phyloP scores from a whole-genome alignment of 2,329 filamentous ascomycete genomes.

The Hymenotorrendiella dingleyae region DNA sequence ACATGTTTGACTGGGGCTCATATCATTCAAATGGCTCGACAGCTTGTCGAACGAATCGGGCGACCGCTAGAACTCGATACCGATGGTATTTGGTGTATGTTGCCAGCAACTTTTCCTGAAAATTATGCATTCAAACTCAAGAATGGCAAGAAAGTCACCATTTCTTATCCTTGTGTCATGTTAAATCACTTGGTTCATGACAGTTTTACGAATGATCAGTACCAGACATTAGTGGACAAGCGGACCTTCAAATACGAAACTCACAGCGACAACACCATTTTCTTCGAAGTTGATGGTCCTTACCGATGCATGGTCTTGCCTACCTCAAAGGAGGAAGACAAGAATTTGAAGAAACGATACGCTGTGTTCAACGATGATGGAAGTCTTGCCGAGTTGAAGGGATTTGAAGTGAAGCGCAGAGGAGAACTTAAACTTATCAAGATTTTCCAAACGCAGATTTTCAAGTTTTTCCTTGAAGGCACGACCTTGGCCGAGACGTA shows the following conservation, averaged over 20 bases:
- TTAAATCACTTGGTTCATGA: slow-evolving; percentile 94
- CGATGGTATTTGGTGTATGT: slow-evolving; percentile 99
- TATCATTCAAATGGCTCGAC: slow-evolving; percentile 94
- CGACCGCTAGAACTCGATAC: slow-evolving; percentile 92
- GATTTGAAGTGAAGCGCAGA: slow-evolving; percentile 94
- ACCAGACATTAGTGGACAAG: slow-evolving; percentile 80
- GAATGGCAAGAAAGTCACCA: slow-evolving; percentile 91
- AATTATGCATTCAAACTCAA: slow-evolving; percentile 93
- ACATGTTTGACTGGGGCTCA: slow-evolving; percentile 93
- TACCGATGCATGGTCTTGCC: slow-evolving; percentile 97
- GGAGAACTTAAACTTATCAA: slow-evolving; percentile 99
- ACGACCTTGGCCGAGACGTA: slow-evolving; percentile 85
- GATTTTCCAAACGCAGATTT: slow-evolving; percentile 98
- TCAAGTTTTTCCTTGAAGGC: slow-evolving; percentile 98
- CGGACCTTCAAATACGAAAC: slow-evolving; percentile 87
- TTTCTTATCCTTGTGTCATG: slow-evolving; percentile 99
- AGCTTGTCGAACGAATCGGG: slow-evolving; percentile 88
- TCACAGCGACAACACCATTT: slow-evolving; percentile 97
- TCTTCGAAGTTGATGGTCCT: slow-evolving; percentile 97
- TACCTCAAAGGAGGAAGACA: slow-evolving; percentile 97
- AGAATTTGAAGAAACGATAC: slow-evolving; percentile 98
- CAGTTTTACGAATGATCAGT: slow-evolving; percentile 95
- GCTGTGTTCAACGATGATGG: slow-evolving; percentile 99
- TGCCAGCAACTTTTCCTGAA: slow-evolving; percentile 92
- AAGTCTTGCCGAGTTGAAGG: slow-evolving; percentile 89